phyloP scores from a whole-genome alignment of 495 filamentous ascomycete species.

The Mytilinidion resinicola region DNA sequence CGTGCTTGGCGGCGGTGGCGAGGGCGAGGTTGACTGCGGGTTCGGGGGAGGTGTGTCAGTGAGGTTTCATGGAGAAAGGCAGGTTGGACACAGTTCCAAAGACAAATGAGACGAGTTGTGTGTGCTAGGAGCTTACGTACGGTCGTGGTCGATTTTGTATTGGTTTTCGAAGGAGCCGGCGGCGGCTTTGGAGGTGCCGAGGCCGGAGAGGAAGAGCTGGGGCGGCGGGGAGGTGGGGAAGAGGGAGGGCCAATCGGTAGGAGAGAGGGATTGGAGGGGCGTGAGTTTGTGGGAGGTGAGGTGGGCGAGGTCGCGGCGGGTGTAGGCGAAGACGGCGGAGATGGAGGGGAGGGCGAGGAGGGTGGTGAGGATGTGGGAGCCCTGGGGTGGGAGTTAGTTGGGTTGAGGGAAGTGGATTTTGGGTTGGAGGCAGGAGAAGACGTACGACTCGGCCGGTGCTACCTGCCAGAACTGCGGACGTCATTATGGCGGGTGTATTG shows the following conservation, averaged over 20 bases:
- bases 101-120: too few relatives aligned
- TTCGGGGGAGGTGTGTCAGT: too few relatives aligned
- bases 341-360: slow-evolving; percentile 32
- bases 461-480: slow-evolving; percentile 31
- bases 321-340: slow-evolving; percentile 31
- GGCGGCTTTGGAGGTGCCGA: slow-evolving; percentile 42
- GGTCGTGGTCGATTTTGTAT: slow-evolving; percentile 47
- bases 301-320: slow-evolving; percentile 32
- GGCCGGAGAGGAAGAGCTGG: slow-evolving; percentile 42
- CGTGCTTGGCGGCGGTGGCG: slow-evolving; percentile 44
- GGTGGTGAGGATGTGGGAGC: slow-evolving; percentile 34
- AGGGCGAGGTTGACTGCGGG: slow-evolving; percentile 44
- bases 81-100: too few relatives aligned
- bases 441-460: slow-evolving; percentile 38
- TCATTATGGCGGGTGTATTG: slow-evolving; percentile 19
- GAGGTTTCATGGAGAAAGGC: too few relatives aligned
- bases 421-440: background rate
- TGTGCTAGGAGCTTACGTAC: too few relatives aligned
- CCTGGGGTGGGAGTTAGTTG: slow-evolving; percentile 20
- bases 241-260: slow-evolving; percentile 33
- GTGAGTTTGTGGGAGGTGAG: slow-evolving; percentile 27
- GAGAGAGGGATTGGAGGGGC: slow-evolving; percentile 28
- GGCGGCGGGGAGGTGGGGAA: slow-evolving; percentile 31
- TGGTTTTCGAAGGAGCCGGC: slow-evolving; percentile 46
- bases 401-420: background rate